Conservation (phyloP, 331 rosid species). For the Pyrus hybrid region DNA sequence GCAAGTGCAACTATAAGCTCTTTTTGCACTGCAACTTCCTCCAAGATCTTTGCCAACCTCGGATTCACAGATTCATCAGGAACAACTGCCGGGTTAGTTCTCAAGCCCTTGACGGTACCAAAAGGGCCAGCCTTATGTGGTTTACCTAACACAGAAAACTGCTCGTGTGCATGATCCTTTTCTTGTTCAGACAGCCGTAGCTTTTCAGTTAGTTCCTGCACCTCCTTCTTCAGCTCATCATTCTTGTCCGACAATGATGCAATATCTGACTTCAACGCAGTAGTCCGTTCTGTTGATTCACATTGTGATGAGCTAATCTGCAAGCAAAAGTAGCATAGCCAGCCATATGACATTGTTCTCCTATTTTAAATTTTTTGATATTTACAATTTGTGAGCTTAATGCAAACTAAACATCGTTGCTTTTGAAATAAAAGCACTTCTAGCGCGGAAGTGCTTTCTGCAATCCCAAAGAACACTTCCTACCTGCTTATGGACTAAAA, state of each 20-base stretch:
- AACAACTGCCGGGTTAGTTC: conserved; percentile 65
- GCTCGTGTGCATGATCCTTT: conserved; percentile 64
- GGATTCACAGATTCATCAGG: conserved; percentile 90
- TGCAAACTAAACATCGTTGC: neutral
- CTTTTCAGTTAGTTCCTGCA: conserved; percentile 44
- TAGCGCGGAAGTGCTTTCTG: neutral
- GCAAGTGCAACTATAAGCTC: conserved; percentile 86
- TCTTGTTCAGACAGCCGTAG: conserved; percentile 61
- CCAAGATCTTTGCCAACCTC: conserved; percentile 64
- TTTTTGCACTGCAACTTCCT: conserved; percentile 48
- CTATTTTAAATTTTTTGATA: neutral
- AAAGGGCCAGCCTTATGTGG: conserved; percentile 70
- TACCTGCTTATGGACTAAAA: neutral
- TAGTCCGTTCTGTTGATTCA: conserved; percentile 43
- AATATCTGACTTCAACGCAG: conserved; percentile 41
- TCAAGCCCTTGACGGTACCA: conserved; percentile 78
- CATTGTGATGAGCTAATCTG: conserved; percentile 50
- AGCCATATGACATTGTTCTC: neutral
- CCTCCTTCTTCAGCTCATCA: conserved; percentile 41
- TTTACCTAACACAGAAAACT: conserved; percentile 49
- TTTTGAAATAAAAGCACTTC: neutral
- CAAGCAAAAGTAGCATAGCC: neutral
- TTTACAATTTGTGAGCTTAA: neutral
- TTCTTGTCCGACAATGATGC: conserved; percentile 39
- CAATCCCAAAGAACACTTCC: neutral